Evolutionary conservation across 2,329 filamentous ascomycete species (phyloP), one percentile per base, ranked within the genome.

Genomic region (Alternaria dauci): DNA sequence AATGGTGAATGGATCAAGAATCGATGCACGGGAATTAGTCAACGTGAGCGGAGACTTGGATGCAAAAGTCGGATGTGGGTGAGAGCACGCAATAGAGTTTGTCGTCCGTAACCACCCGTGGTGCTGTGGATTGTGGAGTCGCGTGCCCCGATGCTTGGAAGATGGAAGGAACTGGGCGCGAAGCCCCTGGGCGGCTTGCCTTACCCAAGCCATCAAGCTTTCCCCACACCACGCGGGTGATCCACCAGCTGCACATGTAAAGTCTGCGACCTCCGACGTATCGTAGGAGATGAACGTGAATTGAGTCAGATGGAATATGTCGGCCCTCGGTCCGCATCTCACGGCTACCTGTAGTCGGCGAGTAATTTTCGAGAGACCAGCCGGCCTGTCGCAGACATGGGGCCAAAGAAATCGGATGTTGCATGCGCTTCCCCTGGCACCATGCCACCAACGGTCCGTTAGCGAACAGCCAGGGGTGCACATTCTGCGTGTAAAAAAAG

Each of bases 171-270:
- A 46, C 46, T 46, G 58, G 44, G 52, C 46, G 38, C 44, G 41
- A 53, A 46, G 32, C 53, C 46, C 46, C 32, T 44, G 16, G 20
- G 53, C 58, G 58, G 58, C 47, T 60, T 60, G 42, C 54, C 34
- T 60, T 57, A 52, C 54, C 58, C 55, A 61, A 53, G 54, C 48
- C 61, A 65, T 57, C 63, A 74, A 75, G 71, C 71, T 73, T 74
- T 74, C 72, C 72, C 72, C 72, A 66, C 71, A 72, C 53, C 58
- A 36, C 55, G 55, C 58, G 58, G 58, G 42, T 51, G 58, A 58
- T 61, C 54, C 58, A 58, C 58, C 41, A 42, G 43, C 46, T 57
- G 58, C 54, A 58, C 36, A 42, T 52, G 32, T 39, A 50, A 39
- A 42, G 28, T 32, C 18, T 58, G 30, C 14, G 46, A 50, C 46